These are phyloP conservation scores for Escovopsis weberi DNA, from an alignment of 2,329 filamentous ascomycete species.

Conservation along the genomic window DNA sequence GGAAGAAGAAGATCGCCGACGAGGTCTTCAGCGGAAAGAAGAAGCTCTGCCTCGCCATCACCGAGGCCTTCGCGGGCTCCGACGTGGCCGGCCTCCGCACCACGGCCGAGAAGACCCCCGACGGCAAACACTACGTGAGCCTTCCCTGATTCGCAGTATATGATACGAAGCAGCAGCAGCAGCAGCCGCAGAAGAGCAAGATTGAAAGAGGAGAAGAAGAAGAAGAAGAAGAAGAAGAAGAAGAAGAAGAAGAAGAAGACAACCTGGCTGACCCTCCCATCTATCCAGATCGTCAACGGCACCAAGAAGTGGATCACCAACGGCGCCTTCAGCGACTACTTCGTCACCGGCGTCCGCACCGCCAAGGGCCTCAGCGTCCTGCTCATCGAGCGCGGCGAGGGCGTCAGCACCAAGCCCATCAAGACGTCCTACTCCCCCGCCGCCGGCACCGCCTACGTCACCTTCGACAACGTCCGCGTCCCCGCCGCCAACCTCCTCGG, in stretches of 20 bases:
- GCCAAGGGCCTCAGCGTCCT: conserved; percentile 67
- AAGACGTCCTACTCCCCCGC: conserved; percentile 70
- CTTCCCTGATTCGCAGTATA: too few species aligned
- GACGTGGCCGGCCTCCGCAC: conserved; percentile 72
- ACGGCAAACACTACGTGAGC: conserved; percentile 58
- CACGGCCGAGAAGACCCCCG: conserved; percentile 60
- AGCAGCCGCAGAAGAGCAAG: too few species aligned
- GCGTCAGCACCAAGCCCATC: conserved; percentile 62
- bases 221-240: too few species aligned
- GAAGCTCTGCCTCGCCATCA: conserved; percentile 80
- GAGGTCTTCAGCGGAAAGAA: conserved; percentile 70
- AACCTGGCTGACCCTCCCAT: conserved; percentile 1
- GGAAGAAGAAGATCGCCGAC: conserved; percentile 51
- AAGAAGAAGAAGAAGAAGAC: too few species aligned
- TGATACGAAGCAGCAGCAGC: too few species aligned
- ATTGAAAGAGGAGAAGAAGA: too few species aligned
- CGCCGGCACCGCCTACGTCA: conserved; percentile 66
- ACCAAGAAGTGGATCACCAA: conserved; percentile 83
- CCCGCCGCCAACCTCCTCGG: conserved; percentile 66
- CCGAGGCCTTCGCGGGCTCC: conserved; percentile 69
- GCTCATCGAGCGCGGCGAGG: conserved; percentile 58
- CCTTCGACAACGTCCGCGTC: conserved; percentile 78
- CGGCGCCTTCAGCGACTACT: conserved; percentile 69
- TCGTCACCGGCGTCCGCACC: conserved; percentile 66
- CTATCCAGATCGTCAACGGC: conserved; percentile 44